These are phyloP conservation scores for Talaromyces sp. DNA, from an alignment of 2,329 filamentous ascomycete species.

Conservation along the genomic window DNA sequence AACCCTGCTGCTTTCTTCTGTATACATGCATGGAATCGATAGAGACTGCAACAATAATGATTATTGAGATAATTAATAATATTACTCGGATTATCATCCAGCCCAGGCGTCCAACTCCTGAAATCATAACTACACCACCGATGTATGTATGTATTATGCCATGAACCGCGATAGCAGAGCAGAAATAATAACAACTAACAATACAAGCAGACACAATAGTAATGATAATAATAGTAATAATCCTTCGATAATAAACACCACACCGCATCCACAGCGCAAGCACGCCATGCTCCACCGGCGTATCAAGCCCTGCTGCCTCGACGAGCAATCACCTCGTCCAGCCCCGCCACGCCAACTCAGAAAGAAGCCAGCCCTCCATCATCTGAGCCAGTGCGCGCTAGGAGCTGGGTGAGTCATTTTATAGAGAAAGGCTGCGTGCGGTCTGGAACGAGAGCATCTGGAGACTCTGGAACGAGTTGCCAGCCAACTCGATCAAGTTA, in stretches of 20 bases:
- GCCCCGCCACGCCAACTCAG: background rate
- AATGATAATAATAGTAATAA: too few relatives aligned
- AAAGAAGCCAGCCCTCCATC: background rate
- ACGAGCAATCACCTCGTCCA: background rate
- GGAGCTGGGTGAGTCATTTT: background rate
- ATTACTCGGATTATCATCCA: background rate
- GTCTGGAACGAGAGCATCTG: too few relatives aligned
- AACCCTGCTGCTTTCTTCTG: background rate
- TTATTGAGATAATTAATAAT: background rate
- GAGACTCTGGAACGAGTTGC: too few relatives aligned
- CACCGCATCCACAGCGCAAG: background rate
- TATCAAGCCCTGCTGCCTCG: background rate
- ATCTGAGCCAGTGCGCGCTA: background rate
- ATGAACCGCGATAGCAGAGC: background rate
- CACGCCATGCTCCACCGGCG: background rate
- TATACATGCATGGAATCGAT: background rate
- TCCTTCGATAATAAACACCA: background rate
- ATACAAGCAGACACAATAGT: background rate
- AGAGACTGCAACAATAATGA: background rate
- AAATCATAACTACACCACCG: too few relatives aligned
- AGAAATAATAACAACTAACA: background rate
- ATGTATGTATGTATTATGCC: background rate
- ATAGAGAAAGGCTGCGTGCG: background rate
- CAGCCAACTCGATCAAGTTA: too few relatives aligned
- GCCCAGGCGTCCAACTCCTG: background rate